Base-by-base conservation (phyloP, 306 rosid species). In the Clitoria ternatea region DNA sequence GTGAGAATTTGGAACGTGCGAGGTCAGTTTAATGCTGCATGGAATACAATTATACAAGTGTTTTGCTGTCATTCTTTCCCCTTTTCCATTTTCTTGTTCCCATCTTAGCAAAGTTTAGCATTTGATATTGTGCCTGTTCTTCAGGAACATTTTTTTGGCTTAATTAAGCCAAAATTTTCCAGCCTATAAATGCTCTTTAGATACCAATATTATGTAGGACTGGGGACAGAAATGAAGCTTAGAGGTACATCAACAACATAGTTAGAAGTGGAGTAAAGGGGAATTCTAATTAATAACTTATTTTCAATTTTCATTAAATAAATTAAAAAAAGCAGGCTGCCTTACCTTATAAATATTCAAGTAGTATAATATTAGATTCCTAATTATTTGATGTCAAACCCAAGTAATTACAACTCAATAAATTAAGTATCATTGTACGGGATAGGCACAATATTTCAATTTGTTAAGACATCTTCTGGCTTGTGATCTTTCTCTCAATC, bases 21-120 rank as follows among this genome's bases (percentile, higher is more conserved):
- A 84, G 89, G 87, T 85, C 75, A 75, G 89, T 82, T 40, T 69
- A 37, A 30, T 44, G 67, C 80, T 24, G 17, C 50, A 36, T 6
- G 7, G 47, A 72, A 40, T 53, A 12, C n/a, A n/a, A n/a, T n/a
- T n/a, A n/a, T n/a, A n/a, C 22, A 29, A 33, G 52, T 19, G 4
- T 56, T 18, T 39, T 12, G 43, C 18, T 67, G 12, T 56, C 8
- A 15, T 44, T 45, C 61, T 60, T 70, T 37, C 27, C 30, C 32
- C 35, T 29, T 24, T 63, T 9, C 37, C 29, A 29, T 17, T 67
- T 48, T 69, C 12, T 57, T 33, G 33, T 45, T 71, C 29, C 8
- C 24, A 33, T 67, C 30, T 43, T 14, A 32, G 48, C 33, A 60
- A 66, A 65, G 18, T 32, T 29, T 44, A 69, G 55, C 63, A 57